These are phyloP conservation scores for Seiridium cupressi DNA, from an alignment of 2,329 filamentous ascomycete genomes.

Conservation along the genomic window DNA sequence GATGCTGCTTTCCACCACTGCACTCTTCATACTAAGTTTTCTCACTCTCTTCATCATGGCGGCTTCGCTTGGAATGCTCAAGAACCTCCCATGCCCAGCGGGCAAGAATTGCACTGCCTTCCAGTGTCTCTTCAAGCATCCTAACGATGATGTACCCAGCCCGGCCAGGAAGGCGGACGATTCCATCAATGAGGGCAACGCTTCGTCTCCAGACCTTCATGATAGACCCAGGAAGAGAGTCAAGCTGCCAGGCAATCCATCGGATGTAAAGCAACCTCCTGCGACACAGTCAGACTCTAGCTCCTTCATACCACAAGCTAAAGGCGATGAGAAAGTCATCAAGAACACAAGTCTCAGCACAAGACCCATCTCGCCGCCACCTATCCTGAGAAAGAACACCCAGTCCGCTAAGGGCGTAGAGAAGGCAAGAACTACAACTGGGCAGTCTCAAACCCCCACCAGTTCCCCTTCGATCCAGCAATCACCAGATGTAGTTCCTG, in stretches of 20 bases:
- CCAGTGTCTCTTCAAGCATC: slow-evolving; percentile 49
- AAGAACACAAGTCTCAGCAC: not conserved
- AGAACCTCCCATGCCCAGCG: slow-evolving; percentile 49
- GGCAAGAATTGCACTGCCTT: slow-evolving; percentile 47
- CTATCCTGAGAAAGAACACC: slow-evolving; percentile 2
- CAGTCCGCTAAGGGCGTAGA: not conserved
- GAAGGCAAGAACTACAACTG: not conserved
- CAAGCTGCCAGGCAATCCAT: slow-evolving; percentile 15
- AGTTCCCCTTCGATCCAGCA: not conserved
- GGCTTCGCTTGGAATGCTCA: slow-evolving; percentile 33
- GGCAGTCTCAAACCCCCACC: not conserved
- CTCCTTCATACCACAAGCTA: not conserved
- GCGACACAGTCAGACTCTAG: not conserved
- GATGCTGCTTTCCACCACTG: not conserved
- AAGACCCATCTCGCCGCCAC: slow-evolving; percentile 6
- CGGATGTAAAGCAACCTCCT: not conserved
- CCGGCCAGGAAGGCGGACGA: slow-evolving; percentile 8
- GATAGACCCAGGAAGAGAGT: slow-evolving; percentile 23
- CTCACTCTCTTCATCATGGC: slow-evolving; percentile 19
- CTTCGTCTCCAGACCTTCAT: slow-evolving; percentile 10
- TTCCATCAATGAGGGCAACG: slow-evolving; percentile 1
- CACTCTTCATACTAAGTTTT: not conserved
- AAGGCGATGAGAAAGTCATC: not conserved
- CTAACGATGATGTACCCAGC: slow-evolving; percentile 26
- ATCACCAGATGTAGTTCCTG: slow-evolving; percentile 5